phyloP scores from a whole-genome alignment of 306 rosid genomes.

The Prunus persica region Prunus_persica_NCBIv2 NC_034014.1:21009001-21009500 shows the following conservation, averaged over 20 bases:
- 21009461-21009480: slow-evolving; percentile 84
- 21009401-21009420: slow-evolving; percentile 93
- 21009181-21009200: background rate
- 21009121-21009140: background rate
- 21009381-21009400: slow-evolving; percentile 72
- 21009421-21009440: slow-evolving; percentile 95
- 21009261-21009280: background rate
- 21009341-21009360: background rate
- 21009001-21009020: no score
- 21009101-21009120: background rate
- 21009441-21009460: slow-evolving; percentile 93
- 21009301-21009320: background rate
- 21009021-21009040: background rate
- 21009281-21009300: background rate
- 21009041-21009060: background rate
- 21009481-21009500: slow-evolving; percentile 88
- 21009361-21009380: background rate
- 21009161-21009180: background rate
- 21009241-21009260: background rate
- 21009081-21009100: background rate
- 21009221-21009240: background rate
- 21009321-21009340: background rate
- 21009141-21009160: background rate
- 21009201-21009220: background rate
- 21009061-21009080: background rate